These are phyloP conservation scores for Fraxinus baroniana DNA, from an alignment of 305 asterid genomes.

Conservation along the genomic window DNA sequence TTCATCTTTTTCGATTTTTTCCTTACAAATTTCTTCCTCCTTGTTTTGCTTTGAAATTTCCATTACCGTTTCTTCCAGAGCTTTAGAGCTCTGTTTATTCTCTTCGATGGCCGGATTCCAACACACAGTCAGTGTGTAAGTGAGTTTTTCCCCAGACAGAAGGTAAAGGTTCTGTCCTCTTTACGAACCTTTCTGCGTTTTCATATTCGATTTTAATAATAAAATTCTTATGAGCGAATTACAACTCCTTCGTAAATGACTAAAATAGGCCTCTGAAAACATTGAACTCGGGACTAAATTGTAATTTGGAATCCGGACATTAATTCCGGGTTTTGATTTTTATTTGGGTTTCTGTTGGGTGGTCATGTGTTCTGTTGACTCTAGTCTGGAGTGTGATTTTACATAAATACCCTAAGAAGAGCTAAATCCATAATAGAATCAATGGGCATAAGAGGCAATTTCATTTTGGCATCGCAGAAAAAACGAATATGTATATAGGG, in stretches of 20 bases:
- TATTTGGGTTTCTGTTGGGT: background rate
- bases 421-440: background rate
- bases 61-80: conserved; percentile 1
- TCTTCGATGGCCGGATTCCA: conserved; percentile 51
- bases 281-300: background rate
- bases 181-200: background rate
- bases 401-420: background rate
- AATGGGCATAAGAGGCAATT: background rate
- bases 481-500: background rate
- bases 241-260: background rate
- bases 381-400: background rate
- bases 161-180: conserved; percentile 21
- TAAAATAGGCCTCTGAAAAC: background rate
- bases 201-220: background rate
- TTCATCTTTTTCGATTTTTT: conserved; percentile 19
- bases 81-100: conserved; percentile 33
- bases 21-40: conserved; percentile 24
- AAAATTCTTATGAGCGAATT: background rate
- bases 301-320: conserved; percentile 27
- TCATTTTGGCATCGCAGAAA: background rate
- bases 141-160: conserved; percentile 32
- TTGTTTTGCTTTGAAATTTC: conserved; percentile 23
- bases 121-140: conserved; percentile 36
- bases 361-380: background rate
- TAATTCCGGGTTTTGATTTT: conserved; percentile 26